Conservation (phyloP, 768 basidiomycete genomes). For the Megacollybia marginata region DNA sequence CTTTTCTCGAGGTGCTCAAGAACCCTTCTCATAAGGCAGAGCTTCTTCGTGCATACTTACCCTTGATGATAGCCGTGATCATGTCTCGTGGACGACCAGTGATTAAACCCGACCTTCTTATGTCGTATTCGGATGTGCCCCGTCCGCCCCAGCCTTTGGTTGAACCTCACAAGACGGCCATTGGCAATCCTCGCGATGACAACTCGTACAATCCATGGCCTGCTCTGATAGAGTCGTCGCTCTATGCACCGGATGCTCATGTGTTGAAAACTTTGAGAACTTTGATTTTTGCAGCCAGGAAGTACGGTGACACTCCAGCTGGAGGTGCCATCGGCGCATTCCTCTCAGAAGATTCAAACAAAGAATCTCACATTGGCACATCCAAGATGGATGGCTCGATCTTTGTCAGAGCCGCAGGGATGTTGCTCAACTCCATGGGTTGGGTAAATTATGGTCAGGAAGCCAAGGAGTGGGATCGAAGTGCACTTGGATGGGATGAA, state of each 20-base stretch:
- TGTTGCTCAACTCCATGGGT: conserved; percentile 46
- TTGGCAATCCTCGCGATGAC: conserved; percentile 29
- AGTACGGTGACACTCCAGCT: conserved; percentile 34
- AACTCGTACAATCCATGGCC: conserved; percentile 46
- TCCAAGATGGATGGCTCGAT: conserved; percentile 44
- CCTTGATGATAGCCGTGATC: conserved; percentile 26
- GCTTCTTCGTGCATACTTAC: conserved; percentile 37
- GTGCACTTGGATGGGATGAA: conserved; percentile 54
- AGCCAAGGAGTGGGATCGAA: conserved; percentile 45
- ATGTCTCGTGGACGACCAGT: conserved; percentile 45
- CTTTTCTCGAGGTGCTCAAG: conserved; percentile 26
- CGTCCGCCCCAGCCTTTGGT: conserved; percentile 23
- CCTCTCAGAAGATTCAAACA: conserved; percentile 17
- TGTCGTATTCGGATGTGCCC: conserved; percentile 36
- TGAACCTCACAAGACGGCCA: conserved; percentile 12
- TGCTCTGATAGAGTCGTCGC: conserved; percentile 32
- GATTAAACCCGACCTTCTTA: conserved; percentile 38
- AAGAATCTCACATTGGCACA: conserved; percentile 40
- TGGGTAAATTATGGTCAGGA: conserved; percentile 48
- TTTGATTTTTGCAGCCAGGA: conserved; percentile 38
- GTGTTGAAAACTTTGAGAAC: conserved; percentile 41
- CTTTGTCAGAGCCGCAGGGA: conserved; percentile 50
- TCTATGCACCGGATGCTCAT: conserved; percentile 48
- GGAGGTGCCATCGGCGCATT: conserved; percentile 37
- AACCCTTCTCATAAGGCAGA: conserved; percentile 31